Evolutionary conservation across 1,284 basidiomycete species (phyloP).

Genomic region (Apiotrichum laibachii): DNA sequence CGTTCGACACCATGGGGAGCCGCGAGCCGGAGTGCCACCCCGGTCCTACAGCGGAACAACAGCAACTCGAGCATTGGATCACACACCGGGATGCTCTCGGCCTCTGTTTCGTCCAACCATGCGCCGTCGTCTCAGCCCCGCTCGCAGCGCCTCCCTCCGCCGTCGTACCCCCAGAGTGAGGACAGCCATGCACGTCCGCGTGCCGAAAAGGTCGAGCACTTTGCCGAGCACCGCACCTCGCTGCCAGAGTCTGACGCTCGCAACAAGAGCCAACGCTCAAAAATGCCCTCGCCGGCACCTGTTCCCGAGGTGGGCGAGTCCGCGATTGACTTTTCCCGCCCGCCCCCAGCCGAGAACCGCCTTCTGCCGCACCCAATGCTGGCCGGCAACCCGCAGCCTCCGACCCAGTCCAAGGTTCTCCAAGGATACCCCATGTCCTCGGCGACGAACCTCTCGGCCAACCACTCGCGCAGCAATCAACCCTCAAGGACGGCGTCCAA

Average conservation of each 20-base stretch:
- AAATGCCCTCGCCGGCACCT: background rate
- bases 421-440: background rate
- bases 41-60: background rate
- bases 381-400: background rate
- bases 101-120: background rate
- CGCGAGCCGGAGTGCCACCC: background rate
- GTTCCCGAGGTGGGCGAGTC: background rate
- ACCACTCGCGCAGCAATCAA: background rate
- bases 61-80: background rate
- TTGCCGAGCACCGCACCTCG: slow-evolving; percentile 1
- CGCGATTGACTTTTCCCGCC: slow-evolving; percentile 14
- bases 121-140: background rate
- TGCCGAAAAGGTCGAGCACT: background rate
- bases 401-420: background rate
- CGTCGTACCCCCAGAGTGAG: slow-evolving; percentile 4
- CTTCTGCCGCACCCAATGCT: background rate
- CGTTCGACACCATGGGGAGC: background rate
- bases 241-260: background rate
- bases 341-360: background rate
- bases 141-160: background rate
- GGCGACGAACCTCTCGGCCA: background rate
- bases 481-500: background rate
- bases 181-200: background rate
- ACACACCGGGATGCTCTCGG: too few relatives aligned
- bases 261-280: background rate